Base-by-base conservation (phyloP, 1,284 basidiomycete genomes). In the Boletus semigastroideus region DNA sequence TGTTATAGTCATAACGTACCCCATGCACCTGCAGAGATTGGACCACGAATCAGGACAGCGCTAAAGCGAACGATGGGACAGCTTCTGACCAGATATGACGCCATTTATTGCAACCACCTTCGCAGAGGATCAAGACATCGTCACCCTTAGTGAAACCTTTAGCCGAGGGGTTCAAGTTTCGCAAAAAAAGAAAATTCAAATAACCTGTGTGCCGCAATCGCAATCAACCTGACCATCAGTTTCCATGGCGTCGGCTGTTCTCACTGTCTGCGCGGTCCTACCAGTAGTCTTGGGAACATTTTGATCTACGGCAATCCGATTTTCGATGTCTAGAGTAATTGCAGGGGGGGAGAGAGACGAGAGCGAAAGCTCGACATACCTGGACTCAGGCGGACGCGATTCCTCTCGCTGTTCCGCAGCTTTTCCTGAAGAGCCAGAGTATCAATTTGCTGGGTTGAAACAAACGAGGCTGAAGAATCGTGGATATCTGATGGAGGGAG, bases 21-120 rank as follows among this genome's bases (percentile, higher is more conserved):
- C 88, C 81, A 88, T 87, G 65, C 89, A 91, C 88, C 88, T 90
- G 28, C 19, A 44, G 42, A 47, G 14, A 41, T 46, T 19, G 19
- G n/a, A 49, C 20, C 17, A 33, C 17, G 20, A 40, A 19, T 61
- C 30, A 52, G 39, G 39, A 44, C 13, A 50, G 42, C 34, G 11
- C n/a, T 43, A 40, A 31, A 44, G 40, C 31, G 0, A 42, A 25
- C 31, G 19, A 19, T 28, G 25, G 39, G 30, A 19, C 10, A 25
- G 47, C 28, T 49, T 67, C 78, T 51, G 53, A 89, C 87, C 88
- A 91, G 43, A 83, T 59, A 66, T 91, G 89, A 63, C 79, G 86
- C 87, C 88, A 90, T 49, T 73, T 77, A 16, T 72, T 73, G 64
- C 89, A 90, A 16, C 74, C 78, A 7, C 80, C 82, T 54, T 90